These are phyloP conservation scores for Metschnikowia cerradonensis DNA, from an alignment of 805 yeast species.

Conservation along the genomic window DNA sequence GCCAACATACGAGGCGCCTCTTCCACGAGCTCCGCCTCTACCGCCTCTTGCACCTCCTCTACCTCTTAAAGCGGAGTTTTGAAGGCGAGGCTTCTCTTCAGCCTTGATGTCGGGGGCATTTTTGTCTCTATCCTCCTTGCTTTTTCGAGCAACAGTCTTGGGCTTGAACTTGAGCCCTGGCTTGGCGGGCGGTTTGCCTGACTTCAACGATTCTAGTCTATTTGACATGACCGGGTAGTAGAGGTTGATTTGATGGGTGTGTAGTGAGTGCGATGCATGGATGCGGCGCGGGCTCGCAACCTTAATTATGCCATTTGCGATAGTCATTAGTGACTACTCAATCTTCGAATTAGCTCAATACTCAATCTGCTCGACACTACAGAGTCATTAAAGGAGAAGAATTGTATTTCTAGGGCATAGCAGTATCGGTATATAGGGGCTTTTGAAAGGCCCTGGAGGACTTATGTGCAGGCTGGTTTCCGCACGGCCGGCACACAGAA, in stretches of 20 bases:
- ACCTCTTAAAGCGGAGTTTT: slow-evolving; percentile 15
- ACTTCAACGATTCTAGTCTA: slow-evolving; percentile 39
- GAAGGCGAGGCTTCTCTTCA: slow-evolving; percentile 21
- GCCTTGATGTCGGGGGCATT: slow-evolving; percentile 56
- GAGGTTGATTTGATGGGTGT: not conserved
- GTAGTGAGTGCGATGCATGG: not conserved
- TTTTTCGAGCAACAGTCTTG: slow-evolving; percentile 77
- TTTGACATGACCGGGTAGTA: slow-evolving; percentile 31
- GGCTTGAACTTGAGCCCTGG: slow-evolving; percentile 77
- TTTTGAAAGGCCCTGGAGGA: not conserved
- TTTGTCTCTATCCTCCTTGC: slow-evolving; percentile 79
- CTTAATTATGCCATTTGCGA: not conserved
- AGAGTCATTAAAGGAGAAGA: too few relatives aligned
- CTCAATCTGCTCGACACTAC: too few relatives aligned
- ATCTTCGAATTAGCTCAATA: too few relatives aligned
- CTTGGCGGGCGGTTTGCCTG: slow-evolving; percentile 35
- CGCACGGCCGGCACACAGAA: slow-evolving; percentile 4
- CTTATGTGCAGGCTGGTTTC: not conserved
- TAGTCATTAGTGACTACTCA: too few relatives aligned
- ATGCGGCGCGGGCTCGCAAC: not conserved
- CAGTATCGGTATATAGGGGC: too few relatives aligned
- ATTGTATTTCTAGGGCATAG: too few relatives aligned
- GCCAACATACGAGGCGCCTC: slow-evolving; percentile 41
- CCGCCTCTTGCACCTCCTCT: slow-evolving; percentile 30
- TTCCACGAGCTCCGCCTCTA: slow-evolving; percentile 30